These are phyloP conservation scores for Tricholoma furcatifolium DNA, from an alignment of 768 basidiomycete species.

Conservation along the genomic window DNA sequence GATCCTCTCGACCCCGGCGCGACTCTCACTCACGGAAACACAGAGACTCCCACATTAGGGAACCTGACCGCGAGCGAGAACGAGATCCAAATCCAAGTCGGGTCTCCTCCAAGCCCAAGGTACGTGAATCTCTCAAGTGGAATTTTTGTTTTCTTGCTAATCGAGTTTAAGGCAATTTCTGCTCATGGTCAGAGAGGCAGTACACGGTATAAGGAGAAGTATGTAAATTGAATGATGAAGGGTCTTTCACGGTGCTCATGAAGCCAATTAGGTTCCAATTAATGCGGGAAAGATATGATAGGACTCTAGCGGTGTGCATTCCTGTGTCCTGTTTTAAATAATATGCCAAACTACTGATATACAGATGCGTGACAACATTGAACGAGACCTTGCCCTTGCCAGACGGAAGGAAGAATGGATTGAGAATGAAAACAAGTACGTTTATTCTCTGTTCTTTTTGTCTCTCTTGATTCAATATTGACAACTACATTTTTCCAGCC, in stretches of 20 bases:
- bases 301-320: conserved; percentile 36
- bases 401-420: conserved; percentile 41
- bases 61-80: background rate
- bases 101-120: conserved; percentile 1
- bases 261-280: conserved; percentile 38
- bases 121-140: background rate
- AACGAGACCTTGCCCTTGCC: conserved; percentile 38
- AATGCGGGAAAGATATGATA: conserved; percentile 46
- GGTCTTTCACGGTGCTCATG: background rate
- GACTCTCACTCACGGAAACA: background rate
- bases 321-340: background rate
- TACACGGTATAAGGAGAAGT: conserved; percentile 13
- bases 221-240: background rate
- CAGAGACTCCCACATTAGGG: background rate
- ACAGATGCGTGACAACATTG: conserved; percentile 36
- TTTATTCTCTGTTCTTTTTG: background rate
- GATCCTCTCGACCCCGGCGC: background rate
- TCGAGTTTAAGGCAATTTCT: background rate
- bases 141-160: background rate
- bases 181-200: conserved; percentile 1
- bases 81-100: background rate
- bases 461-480: background rate
- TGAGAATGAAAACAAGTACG: conserved; percentile 52
- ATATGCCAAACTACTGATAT: background rate
- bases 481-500: conserved; percentile 19